Percentiles rank a stretch among this genome's conserved stretches.
These are phyloP conservation scores for Neoboletus brunneissimus DNA, from an alignment of 768 basidiomycete genomes.

Conservation along the genomic window DNA sequence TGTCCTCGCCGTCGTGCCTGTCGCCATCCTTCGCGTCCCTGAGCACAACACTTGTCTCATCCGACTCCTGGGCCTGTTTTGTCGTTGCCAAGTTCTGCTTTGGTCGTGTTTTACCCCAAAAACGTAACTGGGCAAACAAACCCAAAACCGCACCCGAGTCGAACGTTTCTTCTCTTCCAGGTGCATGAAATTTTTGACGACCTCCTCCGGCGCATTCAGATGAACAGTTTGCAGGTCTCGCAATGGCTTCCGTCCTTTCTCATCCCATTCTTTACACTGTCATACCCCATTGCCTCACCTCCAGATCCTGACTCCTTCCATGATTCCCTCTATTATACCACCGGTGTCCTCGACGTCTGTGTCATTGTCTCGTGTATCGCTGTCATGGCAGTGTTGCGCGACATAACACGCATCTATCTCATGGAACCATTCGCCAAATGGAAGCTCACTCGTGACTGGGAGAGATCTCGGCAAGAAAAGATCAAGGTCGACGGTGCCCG, in stretches of 20 bases:
- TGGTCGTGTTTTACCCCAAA: conserved; percentile 27
- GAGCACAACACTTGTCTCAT: background rate
- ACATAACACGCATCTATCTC: conserved; percentile 66
- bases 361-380: conserved; percentile 79
- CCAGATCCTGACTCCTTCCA: conserved; percentile 67
- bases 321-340: conserved; percentile 63
- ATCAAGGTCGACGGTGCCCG: conserved; percentile 23
- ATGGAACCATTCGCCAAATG: conserved; percentile 80
- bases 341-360: conserved; percentile 76
- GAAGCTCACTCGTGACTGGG: conserved; percentile 62
- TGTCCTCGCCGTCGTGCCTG: conserved; percentile 3
- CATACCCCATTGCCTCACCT: conserved; percentile 61
- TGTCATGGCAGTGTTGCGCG: conserved; percentile 84
- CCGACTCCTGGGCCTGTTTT: conserved; percentile 3
- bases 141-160: conserved; percentile 21
- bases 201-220: conserved; percentile 28
- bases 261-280: conserved; percentile 70
- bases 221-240: conserved; percentile 36
- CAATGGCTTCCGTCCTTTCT: conserved; percentile 52
- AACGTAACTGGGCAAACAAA: conserved; percentile 34
- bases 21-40: conserved; percentile 4
- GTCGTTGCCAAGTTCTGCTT: conserved; percentile 9
- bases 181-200: conserved; percentile 38
- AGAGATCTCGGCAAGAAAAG: conserved; percentile 20
- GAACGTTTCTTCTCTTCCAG: conserved; percentile 14